Evolutionary conservation across 2,329 filamentous ascomycete genomes (phyloP), one percentile per base, ranked within the genome.

Genomic region (Ophiosphaerella korrae): DNA sequence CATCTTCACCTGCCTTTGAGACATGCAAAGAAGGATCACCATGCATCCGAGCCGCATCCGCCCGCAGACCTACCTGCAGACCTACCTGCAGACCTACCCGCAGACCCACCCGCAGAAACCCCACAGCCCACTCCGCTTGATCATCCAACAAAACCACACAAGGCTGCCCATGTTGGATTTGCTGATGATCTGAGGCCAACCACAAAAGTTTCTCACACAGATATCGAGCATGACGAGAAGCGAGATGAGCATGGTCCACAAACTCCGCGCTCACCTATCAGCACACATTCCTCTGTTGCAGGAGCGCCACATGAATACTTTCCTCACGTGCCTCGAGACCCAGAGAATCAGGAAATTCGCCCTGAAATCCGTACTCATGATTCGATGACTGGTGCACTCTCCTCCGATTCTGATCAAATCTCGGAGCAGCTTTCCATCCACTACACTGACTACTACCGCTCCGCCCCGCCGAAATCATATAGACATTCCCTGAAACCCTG

Each of bases 401-500:
- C 39, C 8, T 33, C 52, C 7, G 55, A 61, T 31, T 39, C 48
- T 2, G 65, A 68, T 31, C 59, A 63, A 9, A 36, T 63, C 11
- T 68, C 67, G 5, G 65, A 67, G 23, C 55, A 67, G 13, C 48
- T 61, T 8, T 67, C 68, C 13, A 62, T 72, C 23, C 58, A 63
- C 3, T 96, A 96, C 73, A 96, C 90, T 0, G 83, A 86, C 48
- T 80, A 82, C 39, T 84, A 92, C 37, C 85, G 87, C 32, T 75
- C 84, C 7, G 82, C 82, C 18, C 88, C 91, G 0, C 80, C 83
- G 5, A 85, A 88, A 59, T 86, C 89, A 0, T 96, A 91, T 60
- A 50, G 77, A 0, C 85, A 94, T 66, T 88, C 90, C 36, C 84
- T 97, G 1, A 86, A 80, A 50, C 83, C 88, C 0, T 96, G 83